Conservation (phyloP, 202 grass and related monocot species). For the Cymbopogon flexuosus region DNA sequence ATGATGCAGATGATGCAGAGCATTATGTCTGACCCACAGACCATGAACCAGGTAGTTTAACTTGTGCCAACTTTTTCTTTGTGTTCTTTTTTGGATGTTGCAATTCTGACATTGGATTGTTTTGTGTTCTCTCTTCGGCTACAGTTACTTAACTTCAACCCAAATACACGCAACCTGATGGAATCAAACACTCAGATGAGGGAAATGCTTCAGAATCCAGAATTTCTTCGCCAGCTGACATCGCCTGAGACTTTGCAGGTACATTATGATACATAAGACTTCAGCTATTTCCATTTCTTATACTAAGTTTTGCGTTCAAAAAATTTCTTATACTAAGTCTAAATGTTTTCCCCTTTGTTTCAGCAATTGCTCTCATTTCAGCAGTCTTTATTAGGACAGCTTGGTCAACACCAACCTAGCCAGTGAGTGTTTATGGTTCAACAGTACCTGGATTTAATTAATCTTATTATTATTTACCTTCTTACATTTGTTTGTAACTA, state of each 20-base stretch:
- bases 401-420: constrained; percentile 52
- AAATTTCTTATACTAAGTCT: background rate
- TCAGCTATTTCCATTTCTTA: background rate
- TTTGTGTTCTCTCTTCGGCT: constrained; percentile 16
- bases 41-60: constrained; percentile 63
- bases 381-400: constrained; percentile 53
- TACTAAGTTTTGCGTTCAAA: background rate
- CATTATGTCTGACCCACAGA: constrained; percentile 76
- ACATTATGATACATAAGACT: constrained; percentile 6
- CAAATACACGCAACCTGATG: constrained; percentile 56
- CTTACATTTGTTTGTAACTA: background rate
- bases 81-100: constrained; percentile 3
- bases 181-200: constrained; percentile 79
- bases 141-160: constrained; percentile 72
- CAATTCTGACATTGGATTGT: background rate
- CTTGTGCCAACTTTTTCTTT: background rate
- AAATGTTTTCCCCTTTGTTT: background rate
- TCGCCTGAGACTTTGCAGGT: constrained; percentile 83
- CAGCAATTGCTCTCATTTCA: constrained; percentile 78
- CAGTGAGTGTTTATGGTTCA: constrained; percentile 54
- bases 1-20: constrained; percentile 91
- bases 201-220: constrained; percentile 82
- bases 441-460: background rate
- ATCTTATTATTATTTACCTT: background rate
- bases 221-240: constrained; percentile 75